Base-by-base conservation (phyloP, 2,329 filamentous ascomycete species). In the Chaetomium olivaceum region DNA sequence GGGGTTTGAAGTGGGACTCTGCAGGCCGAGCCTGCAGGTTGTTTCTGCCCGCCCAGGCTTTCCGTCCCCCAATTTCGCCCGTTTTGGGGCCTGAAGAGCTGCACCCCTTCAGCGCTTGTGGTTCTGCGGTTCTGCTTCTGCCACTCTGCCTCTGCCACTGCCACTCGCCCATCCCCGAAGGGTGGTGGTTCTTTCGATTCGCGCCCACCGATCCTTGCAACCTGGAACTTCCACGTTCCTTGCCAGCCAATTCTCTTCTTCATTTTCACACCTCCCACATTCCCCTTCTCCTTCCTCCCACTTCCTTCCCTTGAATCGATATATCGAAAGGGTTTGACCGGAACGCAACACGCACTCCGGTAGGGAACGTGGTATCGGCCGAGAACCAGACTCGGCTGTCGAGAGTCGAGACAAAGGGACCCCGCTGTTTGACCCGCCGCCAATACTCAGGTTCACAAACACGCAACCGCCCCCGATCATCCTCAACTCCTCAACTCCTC, bases 381-480 rank as follows among this genome's bases (percentile, higher is more conserved):
- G 55, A 66, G 54, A 61, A 52, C 23, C 52, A 39, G 52, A 68
- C 63, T 68, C 63, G 66, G 60, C 33, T 58, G 31, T 54, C 57
- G 59, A 67, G 61, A 68, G 21, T 50, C 48, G 57, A 65, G 60
- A 70, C 65, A 68, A 65, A 66, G 67, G 61, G 61, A 52, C 66
- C 62, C 67, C 67, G 63, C 66, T 62, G 62, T 55, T 58, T 48
- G 51, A 65, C 56, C 60, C 48, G 56, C 60, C 48, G 56, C 52
- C 54, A 57, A 33, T 55, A 33, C 61, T 43, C 57, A 66, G 63
- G 39, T 69, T 56, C 27, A 59, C 43, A 58, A 33, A 39, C 39
- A 23, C 36, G 11, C 56, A 39, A 51, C 31, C 31, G 5, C 58
- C 54, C 31, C 61, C 27, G 39, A 33, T 61, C 56, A 7, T 21